Base-by-base conservation (phyloP, 768 basidiomycete species). In the Lentinula edodes region DNA sequence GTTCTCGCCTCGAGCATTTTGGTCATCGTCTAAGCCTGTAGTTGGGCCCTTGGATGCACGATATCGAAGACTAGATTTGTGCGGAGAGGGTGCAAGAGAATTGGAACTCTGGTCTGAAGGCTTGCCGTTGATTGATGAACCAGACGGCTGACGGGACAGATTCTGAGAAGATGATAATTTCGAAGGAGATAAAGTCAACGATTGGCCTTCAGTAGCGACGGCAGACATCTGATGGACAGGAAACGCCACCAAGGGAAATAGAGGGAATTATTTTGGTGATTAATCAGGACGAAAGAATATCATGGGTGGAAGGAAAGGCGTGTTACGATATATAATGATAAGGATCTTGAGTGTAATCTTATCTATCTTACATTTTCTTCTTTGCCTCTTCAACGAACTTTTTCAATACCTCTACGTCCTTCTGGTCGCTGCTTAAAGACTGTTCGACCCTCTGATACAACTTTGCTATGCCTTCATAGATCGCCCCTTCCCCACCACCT, bases 1-100 rank as follows among this genome's bases (percentile, higher is more conserved):
- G 46, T 93, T 88, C 32, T 89, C 84, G 5, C 92, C 93, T 92
- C 93, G 94, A 34, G 81, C 82, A 63, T 82, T 73, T 65, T 81
- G 82, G 59, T 80, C 76, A 52, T 68, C 73, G 58, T 79, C 76
- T 46, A 72, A 71, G 34, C 58, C 67, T 38, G 66, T 60, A 36
- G 64, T 61, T 6, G 42, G 34, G 32, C 53, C 56, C 39, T 15
- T 62, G 13, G 61, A 56, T n/a, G 28, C 28, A 61, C 60, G 60
- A 43, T 52, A 50, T 62, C 52, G 57, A 65, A 67, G 48, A 60
- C 64, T 57, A 64, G 68, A 62, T 64, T 63, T 63, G n/a, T 67
- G 67, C 18, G 67, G 65, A 38, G 58, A 23, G 45, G 51, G 16
- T n/a, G 36, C 55, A 48, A 48, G n/a, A 48, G 62, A 46, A 41